Percentiles rank a stretch among this genome's conserved stretches.
These are phyloP conservation scores for Setomelanomma holmii DNA, from an alignment of 2,329 filamentous ascomycete genomes.

Conservation along the genomic window DNA sequence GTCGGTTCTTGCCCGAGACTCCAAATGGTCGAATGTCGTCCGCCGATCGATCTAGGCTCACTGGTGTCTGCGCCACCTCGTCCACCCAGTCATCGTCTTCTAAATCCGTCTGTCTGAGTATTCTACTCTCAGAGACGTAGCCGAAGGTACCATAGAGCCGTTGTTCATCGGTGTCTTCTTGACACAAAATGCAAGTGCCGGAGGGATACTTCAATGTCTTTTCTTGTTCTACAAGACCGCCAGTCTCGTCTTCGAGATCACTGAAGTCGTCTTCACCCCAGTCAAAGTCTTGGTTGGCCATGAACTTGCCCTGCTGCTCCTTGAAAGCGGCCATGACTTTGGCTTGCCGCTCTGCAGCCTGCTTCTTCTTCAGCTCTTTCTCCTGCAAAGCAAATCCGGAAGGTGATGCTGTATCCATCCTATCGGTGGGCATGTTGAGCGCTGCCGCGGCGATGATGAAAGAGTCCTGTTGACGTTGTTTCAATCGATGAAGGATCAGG, in stretches of 20 bases:
- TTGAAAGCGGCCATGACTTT: slow-evolving; percentile 98
- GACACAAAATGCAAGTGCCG: slow-evolving; percentile 93
- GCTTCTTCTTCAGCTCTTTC: slow-evolving; percentile 86
- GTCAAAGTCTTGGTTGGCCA: slow-evolving; percentile 87
- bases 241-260: slow-evolving; percentile 71
- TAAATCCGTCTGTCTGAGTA: slow-evolving; percentile 85
- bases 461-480: slow-evolving; percentile 76
- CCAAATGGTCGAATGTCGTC: slow-evolving; percentile 88
- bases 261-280: slow-evolving; percentile 86
- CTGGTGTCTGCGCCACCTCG: slow-evolving; percentile 80
- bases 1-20: slow-evolving; percentile 84
- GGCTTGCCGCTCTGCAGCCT: slow-evolving; percentile 86
- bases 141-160: slow-evolving; percentile 93
- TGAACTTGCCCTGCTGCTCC: slow-evolving; percentile 93
- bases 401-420: slow-evolving; percentile 83
- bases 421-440: slow-evolving; percentile 71
- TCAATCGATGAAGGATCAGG: slow-evolving; percentile 82
- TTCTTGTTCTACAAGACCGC: slow-evolving; percentile 66
- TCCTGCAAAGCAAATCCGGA: slow-evolving; percentile 68
- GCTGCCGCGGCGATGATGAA: slow-evolving; percentile 72
- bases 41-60: slow-evolving; percentile 83
- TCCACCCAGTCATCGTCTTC: slow-evolving; percentile 82
- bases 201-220: slow-evolving; percentile 89
- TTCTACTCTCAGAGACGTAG: slow-evolving; percentile 82
- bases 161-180: slow-evolving; percentile 92